Base-by-base conservation (phyloP, 257 asterid species). In the Nicotiana undulata region DNA sequence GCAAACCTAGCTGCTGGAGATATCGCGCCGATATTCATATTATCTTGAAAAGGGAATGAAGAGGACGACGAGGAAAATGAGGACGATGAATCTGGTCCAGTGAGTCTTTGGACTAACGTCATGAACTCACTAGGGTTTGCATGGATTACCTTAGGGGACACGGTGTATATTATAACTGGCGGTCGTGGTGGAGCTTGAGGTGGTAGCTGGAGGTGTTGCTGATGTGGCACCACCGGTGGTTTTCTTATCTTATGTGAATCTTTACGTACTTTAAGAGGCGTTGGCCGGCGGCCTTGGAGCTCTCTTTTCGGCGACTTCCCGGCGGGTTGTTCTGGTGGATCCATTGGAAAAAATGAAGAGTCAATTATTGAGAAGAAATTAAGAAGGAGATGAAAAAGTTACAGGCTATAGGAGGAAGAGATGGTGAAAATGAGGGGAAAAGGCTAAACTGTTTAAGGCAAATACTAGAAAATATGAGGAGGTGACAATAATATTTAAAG, bases 91-190 rank as follows among this genome's bases (percentile, higher is more conserved):
- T 72, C 49, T 46, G 40, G 90, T n/a, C 99, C 98, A 49, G 99
- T 95, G 81, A 95, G 84, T 3, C 97, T 94, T 66, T 93, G 98
- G 22, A 95, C 99, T 17, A 95, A 80, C n/a, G 96, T 85, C 99
- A 92, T 95, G 95, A 95, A 95, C 88, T 95, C 99, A 4, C 86
- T 92, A 81, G 99, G 99, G 90, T 93, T 89, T 85, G 98, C 94
- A 82, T 95, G 97, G 81, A 95, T 93, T 34, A 93, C 89, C 81
- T 93, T 95, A 0, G 99, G 99, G 28, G 99, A 93, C 66, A 95
- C 96, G 0, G 98, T 91, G 92, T 95, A 95, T 51, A 95, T 95
- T 32, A 95, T 95, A 9, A 95, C 90, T 24, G 97, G 98, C 16
- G 93, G 96, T 76, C 91, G 92, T 0, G 98, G 93, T 31, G 87